Base-by-base conservation (phyloP, 2,329 filamentous ascomycete species). In the Pseudophaeomoniella oleicola region DNA sequence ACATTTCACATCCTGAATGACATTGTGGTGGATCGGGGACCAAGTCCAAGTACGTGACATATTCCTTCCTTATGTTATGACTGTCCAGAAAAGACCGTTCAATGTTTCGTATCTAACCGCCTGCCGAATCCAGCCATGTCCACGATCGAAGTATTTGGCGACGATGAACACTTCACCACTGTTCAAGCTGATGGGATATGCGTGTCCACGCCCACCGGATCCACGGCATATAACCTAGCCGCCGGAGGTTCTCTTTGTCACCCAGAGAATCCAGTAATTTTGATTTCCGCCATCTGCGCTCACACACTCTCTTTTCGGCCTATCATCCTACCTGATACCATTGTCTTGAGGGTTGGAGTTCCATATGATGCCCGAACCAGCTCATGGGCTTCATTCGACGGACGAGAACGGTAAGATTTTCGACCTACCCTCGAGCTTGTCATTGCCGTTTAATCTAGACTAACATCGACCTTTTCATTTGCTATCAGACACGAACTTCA, bases 351-450 rank as follows among this genome's bases (percentile, higher is more conserved):
- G 27, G 71, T 94, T 13, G 90, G 88, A 9, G 87, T 96, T n/a
- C 90, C 90, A 0, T 96, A 94, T 55, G 80, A 92, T 56, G 84
- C 87, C 5, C 70, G 90, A 35, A 86, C 85, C 3, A 81, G 76
- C 47, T 87, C 81, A 30, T 98, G 90, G 88, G 90, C 87, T n/a
- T 93, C 85, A 57, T 98, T 98, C 54, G 90, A 98, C 57, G 90
- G 90, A 2, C 73, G 86, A 42, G 85, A 94, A 64, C 75, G 86
- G 60, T 70, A 49, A 47, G 57, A 35, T 15, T 6, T n/a, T 9
- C 6, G n/a, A 27, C 22, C n/a, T 27, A n/a, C 22, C n/a, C 22
- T n/a, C 5, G 5, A 13, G 5, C 18, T 30, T 12, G 4, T 10
- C 16, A n/a, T n/a, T n/a, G n/a, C n/a, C n/a, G n/a, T n/a, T n/a